Evolutionary conservation across 768 basidiomycete species (phyloP), one percentile per base, ranked within the genome.

Genomic region (Phylloporus sp.): DNA sequence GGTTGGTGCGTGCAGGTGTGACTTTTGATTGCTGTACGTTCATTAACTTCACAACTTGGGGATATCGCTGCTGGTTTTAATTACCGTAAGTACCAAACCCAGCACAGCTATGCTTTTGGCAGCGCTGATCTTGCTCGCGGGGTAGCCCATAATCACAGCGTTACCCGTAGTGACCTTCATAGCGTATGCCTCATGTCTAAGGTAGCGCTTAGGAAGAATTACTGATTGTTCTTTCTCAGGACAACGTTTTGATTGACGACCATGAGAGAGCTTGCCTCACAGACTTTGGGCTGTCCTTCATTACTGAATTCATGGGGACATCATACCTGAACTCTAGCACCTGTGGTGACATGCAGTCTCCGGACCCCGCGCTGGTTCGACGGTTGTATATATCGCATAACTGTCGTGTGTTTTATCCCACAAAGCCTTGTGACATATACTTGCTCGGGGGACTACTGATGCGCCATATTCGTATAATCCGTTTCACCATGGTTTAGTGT

Each of bases 201-300:
- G 23, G n/a, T 18, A 7, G 10, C 3, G 2, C 29, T 47, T 22
- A 1, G 22, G 6, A 38, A 43, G 2, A 15, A n/a, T n/a, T n/a
- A n/a, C 27, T 50, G 31, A 49, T 10, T 20, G 15, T 35, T 38
- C 36, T 13, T 39, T 15, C 10, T n/a, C 26, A 66, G 67, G 65
- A 46, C 15, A 80, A 80, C 51, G 72, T 80, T 45, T 64, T 80
- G 23, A 68, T 80, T 12, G 70, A 71, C 8, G 67, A 64, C 6
- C 29, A 65, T 4, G 68, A 67, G 16, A 62, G 68, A 12, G 78
- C 78, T 12, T 74, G 74, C 43, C 64, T 80, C 6, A 71, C 76
- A 2, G 79, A 80, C 57, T 80, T 80, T 54, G 78, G 79, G 6
- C 66, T 78, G 16, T 66, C 64, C 1, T 23, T 66, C 18, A 45